Percentiles rank a stretch among this genome's conserved stretches.
These are phyloP conservation scores for Saccharomyces hybrid DNA, from an alignment of 1,139 yeast genomes.

Conservation along the genomic window DNA sequence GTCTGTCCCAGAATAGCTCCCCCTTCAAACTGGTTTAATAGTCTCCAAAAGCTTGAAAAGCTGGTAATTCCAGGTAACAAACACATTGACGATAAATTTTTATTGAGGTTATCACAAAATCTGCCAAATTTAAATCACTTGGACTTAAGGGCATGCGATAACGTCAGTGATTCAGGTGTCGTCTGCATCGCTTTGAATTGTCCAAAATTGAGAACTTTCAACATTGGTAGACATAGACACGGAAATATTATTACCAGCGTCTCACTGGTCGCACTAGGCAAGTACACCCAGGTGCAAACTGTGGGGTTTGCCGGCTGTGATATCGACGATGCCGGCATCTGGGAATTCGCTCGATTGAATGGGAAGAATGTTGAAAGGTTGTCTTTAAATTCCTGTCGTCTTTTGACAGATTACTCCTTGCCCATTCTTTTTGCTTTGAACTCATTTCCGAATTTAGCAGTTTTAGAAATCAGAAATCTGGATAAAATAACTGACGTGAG, in stretches of 20 bases:
- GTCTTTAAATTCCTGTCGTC: conserved; percentile 69
- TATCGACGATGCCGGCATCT: conserved; percentile 64
- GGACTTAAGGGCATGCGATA: conserved; percentile 82
- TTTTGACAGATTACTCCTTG: conserved; percentile 57
- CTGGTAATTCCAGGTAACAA: conserved; percentile 72
- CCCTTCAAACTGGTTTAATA: conserved; percentile 37
- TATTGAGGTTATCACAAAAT: conserved; percentile 43
- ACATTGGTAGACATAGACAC: conserved; percentile 70
- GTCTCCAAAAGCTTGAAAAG: conserved; percentile 41
- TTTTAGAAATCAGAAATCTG: conserved; percentile 69
- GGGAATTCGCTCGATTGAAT: conserved; percentile 67
- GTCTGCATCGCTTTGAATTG: conserved; percentile 58
- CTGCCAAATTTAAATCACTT: conserved; percentile 58
- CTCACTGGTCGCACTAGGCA: conserved; percentile 52
- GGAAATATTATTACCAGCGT: conserved; percentile 67
- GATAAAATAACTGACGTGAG: conserved; percentile 49
- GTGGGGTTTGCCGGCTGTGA: conserved; percentile 87
- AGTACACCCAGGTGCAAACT: conserved; percentile 51
- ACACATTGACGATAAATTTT: conserved; percentile 51
- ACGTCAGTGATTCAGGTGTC: conserved; percentile 67
- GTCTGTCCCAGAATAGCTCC: conserved; percentile 74
- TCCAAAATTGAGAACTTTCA: conserved; percentile 46
- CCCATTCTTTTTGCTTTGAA: conserved; percentile 51
- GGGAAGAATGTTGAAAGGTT: conserved; percentile 55
- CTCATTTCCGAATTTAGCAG: conserved; percentile 55